A percentile compares a stretch with the other conserved stretches of the same genome.
Evolutionary conservation across 352 stramenopile species (phyloP).

Genomic region (Phytopythium boreale): DNA sequence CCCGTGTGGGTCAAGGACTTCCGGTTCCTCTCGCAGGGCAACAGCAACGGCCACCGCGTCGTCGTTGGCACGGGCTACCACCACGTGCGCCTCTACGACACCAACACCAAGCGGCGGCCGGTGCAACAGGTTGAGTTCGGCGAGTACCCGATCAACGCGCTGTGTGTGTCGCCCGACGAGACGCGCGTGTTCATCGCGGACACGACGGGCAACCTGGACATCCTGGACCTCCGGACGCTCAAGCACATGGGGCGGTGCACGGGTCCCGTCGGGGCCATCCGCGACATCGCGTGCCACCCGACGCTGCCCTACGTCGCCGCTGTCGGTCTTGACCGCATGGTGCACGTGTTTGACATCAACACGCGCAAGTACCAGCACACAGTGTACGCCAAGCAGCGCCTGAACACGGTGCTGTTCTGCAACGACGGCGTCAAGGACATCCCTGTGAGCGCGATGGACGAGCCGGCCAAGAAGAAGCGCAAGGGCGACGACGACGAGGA

Average conservation of each 20-base stretch:
- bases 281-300: constrained; percentile 86
- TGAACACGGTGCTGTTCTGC: constrained; percentile 91
- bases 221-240: constrained; percentile 88
- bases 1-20: constrained; percentile 89
- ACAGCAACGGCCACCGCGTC: constrained; percentile 65
- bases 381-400: constrained; percentile 84
- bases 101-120: constrained; percentile 78
- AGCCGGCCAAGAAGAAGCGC: constrained; percentile 46
- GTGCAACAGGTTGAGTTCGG: constrained; percentile 71
- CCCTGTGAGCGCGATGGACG: constrained; percentile 23
- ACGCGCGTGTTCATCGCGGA: constrained; percentile 85
- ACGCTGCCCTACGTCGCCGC: constrained; percentile 88
- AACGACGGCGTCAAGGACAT: constrained; percentile 73
- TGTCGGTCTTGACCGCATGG: constrained; percentile 93
- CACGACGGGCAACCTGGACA: constrained; percentile 86
- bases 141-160: constrained; percentile 70
- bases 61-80: constrained; percentile 76
- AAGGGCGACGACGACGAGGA: constrained; percentile 35
- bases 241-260: constrained; percentile 86
- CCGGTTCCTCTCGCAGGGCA: constrained; percentile 52
- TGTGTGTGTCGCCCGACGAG: constrained; percentile 71
- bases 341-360: constrained; percentile 91
- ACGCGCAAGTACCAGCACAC: constrained; percentile 68
- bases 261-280: constrained; percentile 88
- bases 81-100: constrained; percentile 87